Conservation (phyloP, 2,329 filamentous ascomycete genomes). For the Penicillium sp. region DNA sequence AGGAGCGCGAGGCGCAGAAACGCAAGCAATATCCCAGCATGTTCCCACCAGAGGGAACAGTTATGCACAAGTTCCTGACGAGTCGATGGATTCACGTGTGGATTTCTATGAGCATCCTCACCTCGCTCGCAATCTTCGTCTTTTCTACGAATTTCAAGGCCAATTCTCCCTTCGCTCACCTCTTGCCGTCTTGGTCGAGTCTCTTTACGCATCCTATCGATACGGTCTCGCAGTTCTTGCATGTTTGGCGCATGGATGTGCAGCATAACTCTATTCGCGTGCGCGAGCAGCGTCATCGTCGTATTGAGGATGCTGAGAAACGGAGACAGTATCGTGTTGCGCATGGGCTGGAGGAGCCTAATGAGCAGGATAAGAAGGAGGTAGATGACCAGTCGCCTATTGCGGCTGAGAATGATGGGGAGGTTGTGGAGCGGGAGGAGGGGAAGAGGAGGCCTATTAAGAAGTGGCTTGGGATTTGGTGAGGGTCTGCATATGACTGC, state of each 20-base stretch:
- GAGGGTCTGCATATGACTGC: neutral
- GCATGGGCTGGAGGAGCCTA: conserved; percentile 66
- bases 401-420: conserved; percentile 19
- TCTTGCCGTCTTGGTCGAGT: conserved; percentile 67
- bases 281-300: conserved; percentile 65
- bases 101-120: conserved; percentile 73
- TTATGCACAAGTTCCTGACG: conserved; percentile 79
- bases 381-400: conserved; percentile 39
- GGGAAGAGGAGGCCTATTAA: conserved; percentile 56
- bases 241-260: conserved; percentile 73
- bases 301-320: conserved; percentile 83
- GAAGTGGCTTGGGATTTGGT: conserved; percentile 85
- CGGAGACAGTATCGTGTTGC: conserved; percentile 77
- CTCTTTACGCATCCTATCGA: conserved; percentile 65
- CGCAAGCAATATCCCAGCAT: conserved; percentile 77
- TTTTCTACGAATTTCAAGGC: conserved; percentile 73
- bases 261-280: conserved; percentile 65
- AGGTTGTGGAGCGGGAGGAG: conserved; percentile 33
- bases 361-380: conserved; percentile 33
- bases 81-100: conserved; percentile 70
- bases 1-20: conserved; percentile 63
- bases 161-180: conserved; percentile 72
- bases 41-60: conserved; percentile 78
- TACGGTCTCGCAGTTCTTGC: conserved; percentile 60
- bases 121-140: conserved; percentile 65